These are phyloP conservation scores for Cladosporium sp. DNA, from an alignment of 2,329 filamentous ascomycete species.

Conservation along the genomic window DNA sequence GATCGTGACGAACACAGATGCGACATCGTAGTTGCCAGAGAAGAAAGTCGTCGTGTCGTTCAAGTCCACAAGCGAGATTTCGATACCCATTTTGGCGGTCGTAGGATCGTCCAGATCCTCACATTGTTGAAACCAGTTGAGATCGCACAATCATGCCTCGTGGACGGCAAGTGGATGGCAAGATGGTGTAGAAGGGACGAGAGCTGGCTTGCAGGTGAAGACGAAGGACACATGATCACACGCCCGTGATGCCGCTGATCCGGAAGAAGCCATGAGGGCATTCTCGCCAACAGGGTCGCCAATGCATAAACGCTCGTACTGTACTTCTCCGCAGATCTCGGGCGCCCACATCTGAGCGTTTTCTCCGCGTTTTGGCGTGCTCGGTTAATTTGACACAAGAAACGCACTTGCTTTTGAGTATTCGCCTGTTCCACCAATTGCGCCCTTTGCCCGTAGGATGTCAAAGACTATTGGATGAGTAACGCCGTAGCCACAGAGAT, in stretches of 20 bases:
- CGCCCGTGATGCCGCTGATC: not conserved
- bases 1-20: conserved; percentile 12
- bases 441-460: no score
- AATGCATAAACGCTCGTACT: not conserved
- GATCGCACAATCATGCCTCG: not conserved
- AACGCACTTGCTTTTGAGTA: not conserved
- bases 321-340: not conserved
- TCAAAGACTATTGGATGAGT: no score
- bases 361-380: not conserved
- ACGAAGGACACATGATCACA: not conserved
- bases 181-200: not conserved
- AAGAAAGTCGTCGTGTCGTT: conserved; percentile 16
- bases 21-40: conserved; percentile 13
- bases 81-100: conserved; percentile 1
- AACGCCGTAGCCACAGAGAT: no score
- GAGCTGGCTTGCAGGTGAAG: not conserved
- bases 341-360: not conserved
- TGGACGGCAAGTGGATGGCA: not conserved
- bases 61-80: conserved; percentile 3
- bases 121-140: not conserved
- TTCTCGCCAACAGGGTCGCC: no score
- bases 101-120: not conserved
- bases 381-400: not conserved
- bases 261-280: no score
- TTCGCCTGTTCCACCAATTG: no score